Evolutionary conservation across 768 basidiomycete genomes (phyloP), one percentile per base, ranked within the genome.

Genomic region (Mycena latifolia): DNA sequence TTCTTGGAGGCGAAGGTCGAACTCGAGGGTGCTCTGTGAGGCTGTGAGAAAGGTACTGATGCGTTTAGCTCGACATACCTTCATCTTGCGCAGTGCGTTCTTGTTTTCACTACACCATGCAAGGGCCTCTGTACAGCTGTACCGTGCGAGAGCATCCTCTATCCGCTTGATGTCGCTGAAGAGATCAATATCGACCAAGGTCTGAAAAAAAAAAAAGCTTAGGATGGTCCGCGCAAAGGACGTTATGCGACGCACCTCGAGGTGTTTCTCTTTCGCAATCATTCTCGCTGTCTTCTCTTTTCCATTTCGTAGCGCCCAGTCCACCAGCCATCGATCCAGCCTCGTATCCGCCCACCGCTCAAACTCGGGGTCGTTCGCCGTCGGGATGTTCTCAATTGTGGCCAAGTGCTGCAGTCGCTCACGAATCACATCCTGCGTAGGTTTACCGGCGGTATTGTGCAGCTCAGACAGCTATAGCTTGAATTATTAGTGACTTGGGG

Each of bases 31-130:
- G 79, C 92, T 95, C 96, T 98, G 77, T 33, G 33, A 31, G 46
- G 43, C 61, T 60, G 29, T 57, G 24, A 43, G 41, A 20, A 43
- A 43, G 20, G 41, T 22, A 43, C 4, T n/a, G 45, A 28, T 61
- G 59, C 33, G 22, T 43, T n/a, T 37, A 18, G 43, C 31, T 39
- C 35, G 25, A 71, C 71, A 64, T 37, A 91, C 96, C 87, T 94
- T 96, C 74, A 90, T 88, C 83, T 98, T 99, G 56, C 94, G 89
- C 66, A 99, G 85, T 15, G 94, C 93, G 31, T 89, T 87, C 76
- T 96, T 92, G 79, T 99, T 98, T 84, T 99, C 98, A 67, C 89
- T 95, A 72, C 96, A 98, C 97, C 97, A 99, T 22, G 88, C 85
- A 50, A 99, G 82, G 17, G 97, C 97, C 78, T 98, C 95, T 8